Evolutionary conservation across 768 basidiomycete species (phyloP), one percentile per base, ranked within the genome.

Genomic region (Suillus subaureus): DNA sequence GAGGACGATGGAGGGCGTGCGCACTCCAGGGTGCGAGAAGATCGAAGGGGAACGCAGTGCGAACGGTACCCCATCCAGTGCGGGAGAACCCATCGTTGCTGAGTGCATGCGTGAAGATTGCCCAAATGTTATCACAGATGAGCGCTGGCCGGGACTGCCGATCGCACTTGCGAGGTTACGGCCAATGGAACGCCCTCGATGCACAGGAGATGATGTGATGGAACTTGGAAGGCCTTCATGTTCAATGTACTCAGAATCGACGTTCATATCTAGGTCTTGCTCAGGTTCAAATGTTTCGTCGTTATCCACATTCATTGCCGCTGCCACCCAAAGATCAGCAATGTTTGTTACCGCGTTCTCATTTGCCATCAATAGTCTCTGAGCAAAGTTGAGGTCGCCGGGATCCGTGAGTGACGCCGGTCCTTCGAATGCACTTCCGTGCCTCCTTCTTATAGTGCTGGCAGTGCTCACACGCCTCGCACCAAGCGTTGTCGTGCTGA

Each of bases 291-390:
- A 57, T 12, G 64, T 67, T 64, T 95, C 89, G 68, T 96, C 94
- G 70, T 92, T 91, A 73, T 97, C 96, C 37, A 90, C 94, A 66
- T 97, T 97, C 80, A 97, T 94, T 7, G 97, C 97, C 23, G 96
- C 92, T 6, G 95, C 94, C 61, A 99, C 94, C 97, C 97, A 99
- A 26, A 99, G 81, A 78, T 98, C 97, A 28, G 95, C 93, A 72
- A 99, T 93, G 70, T 91, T 94, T 64, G 94, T 96, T 6, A 96
- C 95, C 15, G 94, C 91, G 70, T 94, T 92, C 78, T 97, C 96
- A 77, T 97, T 97, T 23, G 97, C 97, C 81, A 96, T 88, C 52
- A 97, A 79, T 28, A 97, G 73, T 66, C 94, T 85, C 74, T 97
- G 93, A 0, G 96, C 91, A 69, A 98, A 94, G 71, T 93, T 94